Conservation (phyloP, 192 early-diverging fungal species). For the Ambispora gerdemannii region DNA sequence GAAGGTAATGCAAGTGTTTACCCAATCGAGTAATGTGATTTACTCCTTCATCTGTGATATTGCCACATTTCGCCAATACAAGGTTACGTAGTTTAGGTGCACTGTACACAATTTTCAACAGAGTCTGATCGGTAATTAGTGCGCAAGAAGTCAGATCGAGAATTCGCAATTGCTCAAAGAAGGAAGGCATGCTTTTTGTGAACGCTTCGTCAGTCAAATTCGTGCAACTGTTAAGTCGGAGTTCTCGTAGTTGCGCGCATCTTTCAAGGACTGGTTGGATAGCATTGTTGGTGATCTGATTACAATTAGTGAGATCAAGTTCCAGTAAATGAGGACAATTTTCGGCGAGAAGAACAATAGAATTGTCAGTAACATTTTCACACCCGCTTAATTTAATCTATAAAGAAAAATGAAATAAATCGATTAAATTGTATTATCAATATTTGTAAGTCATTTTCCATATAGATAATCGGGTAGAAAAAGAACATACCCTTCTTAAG, state of each 20-base stretch:
- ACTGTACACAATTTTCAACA: conserved; percentile 44
- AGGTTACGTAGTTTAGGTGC: conserved; percentile 55
- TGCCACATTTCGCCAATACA: conserved; percentile 52
- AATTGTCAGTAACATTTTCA: conserved; percentile 45
- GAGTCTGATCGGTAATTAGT: conserved; percentile 47
- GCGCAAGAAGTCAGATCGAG: conserved; percentile 49
- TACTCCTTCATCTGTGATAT: conserved; percentile 52
- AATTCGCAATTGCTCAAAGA: conserved; percentile 53
- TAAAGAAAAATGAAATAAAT: conserved; percentile 6
- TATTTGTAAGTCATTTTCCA: not conserved
- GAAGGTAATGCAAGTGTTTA: conserved; percentile 56
- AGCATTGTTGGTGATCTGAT: conserved; percentile 44
- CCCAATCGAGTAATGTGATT: conserved; percentile 47
- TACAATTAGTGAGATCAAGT: conserved; percentile 53
- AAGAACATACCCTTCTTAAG: conserved; percentile 50
- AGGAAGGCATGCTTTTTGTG: conserved; percentile 27
- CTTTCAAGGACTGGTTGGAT: conserved; percentile 44
- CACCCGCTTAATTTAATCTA: conserved; percentile 60
- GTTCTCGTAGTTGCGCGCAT: conserved; percentile 48
- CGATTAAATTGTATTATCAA: not conserved
- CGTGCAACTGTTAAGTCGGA: conserved; percentile 42
- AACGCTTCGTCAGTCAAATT: conserved; percentile 43
- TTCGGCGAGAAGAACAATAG: conserved; percentile 45
- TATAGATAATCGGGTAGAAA: not conserved
- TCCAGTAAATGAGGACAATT: conserved; percentile 53